phyloP scores from a whole-genome alignment of 2,329 filamentous ascomycete genomes.

The Neofusicoccum ribis region DNA sequence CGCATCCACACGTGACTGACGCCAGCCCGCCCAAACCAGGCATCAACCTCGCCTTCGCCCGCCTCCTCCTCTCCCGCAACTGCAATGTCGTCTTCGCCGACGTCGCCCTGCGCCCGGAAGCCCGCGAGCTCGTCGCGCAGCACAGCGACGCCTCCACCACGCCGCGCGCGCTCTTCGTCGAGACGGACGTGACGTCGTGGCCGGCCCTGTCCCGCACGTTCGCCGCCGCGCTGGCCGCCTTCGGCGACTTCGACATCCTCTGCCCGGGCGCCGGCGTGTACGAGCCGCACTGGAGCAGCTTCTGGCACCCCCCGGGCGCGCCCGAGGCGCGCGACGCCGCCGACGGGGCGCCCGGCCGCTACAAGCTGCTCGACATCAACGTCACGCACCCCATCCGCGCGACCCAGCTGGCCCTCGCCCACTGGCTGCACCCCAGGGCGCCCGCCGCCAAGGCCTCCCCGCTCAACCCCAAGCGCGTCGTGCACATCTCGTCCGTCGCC shows the following conservation, averaged over 20 bases:
- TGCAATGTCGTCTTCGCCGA: constrained; percentile 54
- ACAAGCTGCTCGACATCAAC: constrained; percentile 48
- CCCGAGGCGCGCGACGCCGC: constrained; percentile 34
- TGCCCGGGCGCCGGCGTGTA: constrained; percentile 53
- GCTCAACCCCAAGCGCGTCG: constrained; percentile 47
- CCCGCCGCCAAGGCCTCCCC: constrained; percentile 32
- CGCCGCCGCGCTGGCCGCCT: constrained; percentile 29
- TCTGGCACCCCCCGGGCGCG: constrained; percentile 49
- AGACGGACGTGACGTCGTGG: constrained; percentile 46
- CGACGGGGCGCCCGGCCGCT: constrained; percentile 29
- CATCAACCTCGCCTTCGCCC: constrained; percentile 50
- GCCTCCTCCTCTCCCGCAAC: constrained; percentile 44
- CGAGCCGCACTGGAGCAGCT: constrained; percentile 50
- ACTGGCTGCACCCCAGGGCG: constrained; percentile 38
- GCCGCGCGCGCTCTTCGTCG: constrained; percentile 44
- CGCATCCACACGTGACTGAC: neutral
- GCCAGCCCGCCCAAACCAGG: constrained; percentile 31
- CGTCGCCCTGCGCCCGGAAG: constrained; percentile 49
- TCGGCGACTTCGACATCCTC: constrained; percentile 46
- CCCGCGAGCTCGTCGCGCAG: constrained; percentile 39
- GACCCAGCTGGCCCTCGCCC: constrained; percentile 49
- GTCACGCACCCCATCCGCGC: constrained; percentile 49
- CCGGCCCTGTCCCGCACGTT: constrained; percentile 36
- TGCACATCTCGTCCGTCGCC: constrained; percentile 48
- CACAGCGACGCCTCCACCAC: constrained; percentile 28